phyloP scores from a whole-genome alignment of 345 rosid species.

The Citrus unshiu region DNA sequence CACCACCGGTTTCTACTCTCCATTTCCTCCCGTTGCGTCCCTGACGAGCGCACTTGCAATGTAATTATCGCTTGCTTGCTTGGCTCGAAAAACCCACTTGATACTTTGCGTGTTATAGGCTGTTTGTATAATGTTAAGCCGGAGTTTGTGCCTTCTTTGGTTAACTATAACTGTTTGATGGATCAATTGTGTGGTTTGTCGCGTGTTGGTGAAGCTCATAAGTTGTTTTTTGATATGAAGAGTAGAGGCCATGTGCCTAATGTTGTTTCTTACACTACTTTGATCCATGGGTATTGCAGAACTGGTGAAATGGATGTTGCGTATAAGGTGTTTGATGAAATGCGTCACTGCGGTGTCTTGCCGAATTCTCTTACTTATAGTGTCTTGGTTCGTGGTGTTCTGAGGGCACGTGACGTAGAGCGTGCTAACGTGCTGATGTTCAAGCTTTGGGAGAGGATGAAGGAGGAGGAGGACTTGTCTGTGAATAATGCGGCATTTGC shows the following conservation, averaged over 20 bases:
- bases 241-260: slow-evolving; percentile 57
- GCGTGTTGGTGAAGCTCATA: slow-evolving; percentile 47
- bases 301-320: slow-evolving; percentile 43
- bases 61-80: slow-evolving; percentile 66
- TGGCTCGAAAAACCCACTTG: slow-evolving; percentile 45
- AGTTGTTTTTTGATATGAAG: slow-evolving; percentile 56
- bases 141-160: slow-evolving; percentile 63
- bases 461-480: slow-evolving; percentile 34
- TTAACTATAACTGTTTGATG: slow-evolving; percentile 71
- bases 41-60: slow-evolving; percentile 75
- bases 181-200: slow-evolving; percentile 50
- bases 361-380: slow-evolving; percentile 65
- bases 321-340: slow-evolving; percentile 66
- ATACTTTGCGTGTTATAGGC: slow-evolving; percentile 36
- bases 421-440: slow-evolving; percentile 39
- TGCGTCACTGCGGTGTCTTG: slow-evolving; percentile 40
- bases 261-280: slow-evolving; percentile 68
- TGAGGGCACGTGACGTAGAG: slow-evolving; percentile 43
- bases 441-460: slow-evolving; percentile 63
- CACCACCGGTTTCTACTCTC: slow-evolving; percentile 46
- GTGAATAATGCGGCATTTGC: slow-evolving; percentile 63
- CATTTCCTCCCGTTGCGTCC: slow-evolving; percentile 43
- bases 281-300: slow-evolving; percentile 52
- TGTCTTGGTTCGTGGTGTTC: slow-evolving; percentile 54
- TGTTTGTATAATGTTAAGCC: slow-evolving; percentile 48